Percentiles rank a stretch among this genome's conserved stretches.
Conservation (phyloP, 805 yeast species). For the Wickerhamiella kurtzmanii region DNA sequence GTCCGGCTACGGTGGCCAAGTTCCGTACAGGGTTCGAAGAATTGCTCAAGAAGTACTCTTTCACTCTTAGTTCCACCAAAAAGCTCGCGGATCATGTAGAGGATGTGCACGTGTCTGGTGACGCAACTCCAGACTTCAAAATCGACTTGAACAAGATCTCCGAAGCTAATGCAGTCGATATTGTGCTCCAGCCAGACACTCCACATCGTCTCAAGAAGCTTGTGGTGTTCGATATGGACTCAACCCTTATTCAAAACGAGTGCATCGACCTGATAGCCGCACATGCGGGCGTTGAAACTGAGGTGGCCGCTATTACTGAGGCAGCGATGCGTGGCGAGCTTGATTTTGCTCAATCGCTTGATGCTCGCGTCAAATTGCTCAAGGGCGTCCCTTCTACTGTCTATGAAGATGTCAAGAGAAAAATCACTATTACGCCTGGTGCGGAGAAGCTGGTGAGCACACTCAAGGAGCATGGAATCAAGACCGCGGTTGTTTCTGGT, state of each 20-base stretch:
- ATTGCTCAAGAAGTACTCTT: not conserved
- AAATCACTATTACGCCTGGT: conserved; percentile 72
- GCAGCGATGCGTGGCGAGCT: conserved; percentile 95
- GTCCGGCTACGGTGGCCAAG: not conserved
- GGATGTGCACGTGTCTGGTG: not conserved
- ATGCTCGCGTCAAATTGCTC: conserved; percentile 61
- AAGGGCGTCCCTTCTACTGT: conserved; percentile 64
- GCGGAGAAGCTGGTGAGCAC: conserved; percentile 56
- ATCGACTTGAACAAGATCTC: not conserved
- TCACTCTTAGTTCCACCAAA: not conserved
- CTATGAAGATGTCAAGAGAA: conserved; percentile 64
- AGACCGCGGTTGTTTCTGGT: conserved; percentile 82
- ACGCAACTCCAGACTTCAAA: not conserved
- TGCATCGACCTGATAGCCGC: conserved; percentile 93
- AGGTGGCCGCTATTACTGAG: conserved; percentile 80
- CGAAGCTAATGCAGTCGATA: conserved; percentile 2
- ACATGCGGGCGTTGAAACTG: conserved; percentile 75
- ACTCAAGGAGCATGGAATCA: conserved; percentile 47
- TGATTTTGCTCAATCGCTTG: conserved; percentile 73
- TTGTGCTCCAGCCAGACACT: conserved; percentile 32
- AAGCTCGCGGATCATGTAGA: not conserved
- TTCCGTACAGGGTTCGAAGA: not conserved
- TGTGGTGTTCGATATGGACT: conserved; percentile 94
- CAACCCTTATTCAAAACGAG: conserved; percentile 89
- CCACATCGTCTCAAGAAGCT: conserved; percentile 33